Base-by-base conservation (phyloP, 352 stramenopile genomes). In the Aphanomyces invadans region DNA sequence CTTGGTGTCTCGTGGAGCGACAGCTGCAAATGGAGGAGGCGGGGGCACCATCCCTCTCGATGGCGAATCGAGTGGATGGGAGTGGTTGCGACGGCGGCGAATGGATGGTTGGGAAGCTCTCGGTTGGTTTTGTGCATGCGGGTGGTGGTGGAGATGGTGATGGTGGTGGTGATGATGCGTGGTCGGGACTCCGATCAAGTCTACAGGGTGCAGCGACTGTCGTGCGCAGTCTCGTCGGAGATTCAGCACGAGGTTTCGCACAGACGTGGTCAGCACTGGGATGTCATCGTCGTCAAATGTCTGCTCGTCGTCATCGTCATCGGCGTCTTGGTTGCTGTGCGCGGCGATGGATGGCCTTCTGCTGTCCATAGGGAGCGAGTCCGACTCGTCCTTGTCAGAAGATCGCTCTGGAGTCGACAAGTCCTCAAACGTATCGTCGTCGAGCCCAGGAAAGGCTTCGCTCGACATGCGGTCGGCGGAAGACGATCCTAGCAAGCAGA, bases 221-320 rank as follows among this genome's bases (percentile, higher is more conserved):
- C 70, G 72, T 42, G 90, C 83, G 42, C 79, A 82, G 28, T 89
- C 80, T 29, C 86, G 71, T 69, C 89, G 83, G 7, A 94, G 70
- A 19, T 84, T 71, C 32, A 92, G 84, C 54, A 91, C 83, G 5
- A 94, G 73, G 2, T 83, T 81, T 0, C 85, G 77, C n/a, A 94
- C 71, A 53, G 81, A 90, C 26, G 77, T 77, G 0, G 83, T 91
- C 26, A 94, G 76, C 9, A n/a, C 29, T 31, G n/a, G n/a, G 10
- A 25, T 23, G 10, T 29, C n/a, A 31, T 54, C n/a, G 46, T 54
- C 46, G 46, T 48, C 39, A 0, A 48, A n/a, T 48, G 39, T n/a
- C 15, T 15, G n/a, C 39, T 48, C 39, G 39, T n/a, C n/a, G n/a
- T n/a, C n/a, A n/a, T n/a, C n/a, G n/a, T 42, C 36, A 15, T 42